Evolutionary conservation across 352 stramenopile species (phyloP), one percentile per base, ranked within the genome.

Genomic region (Phytophthora tubulina): DNA sequence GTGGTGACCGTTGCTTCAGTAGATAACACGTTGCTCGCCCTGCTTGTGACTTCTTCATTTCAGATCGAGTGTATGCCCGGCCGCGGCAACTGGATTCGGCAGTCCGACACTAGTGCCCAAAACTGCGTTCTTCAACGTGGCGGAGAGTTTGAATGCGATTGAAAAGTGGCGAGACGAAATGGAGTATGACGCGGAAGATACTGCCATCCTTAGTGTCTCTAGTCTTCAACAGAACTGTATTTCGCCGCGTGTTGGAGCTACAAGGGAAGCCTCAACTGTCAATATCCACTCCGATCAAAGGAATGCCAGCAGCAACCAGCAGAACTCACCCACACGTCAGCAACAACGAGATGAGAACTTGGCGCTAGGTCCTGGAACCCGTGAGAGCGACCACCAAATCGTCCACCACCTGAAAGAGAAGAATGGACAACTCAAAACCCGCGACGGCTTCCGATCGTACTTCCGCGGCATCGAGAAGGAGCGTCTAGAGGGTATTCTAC

Each of bases 121-220:
- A 63, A 68, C 65, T 57, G 38, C 72, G 9, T 91, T 93, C 51
- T 93, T 94, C 70, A 90, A 94, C 67, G 84, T 94, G 14, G 77
- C 75, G 0, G 79, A 89, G 60, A 94, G 86, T 60, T 64, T 94
- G 36, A 77, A 91, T 42, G 86, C 85, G 15, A 92, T 94, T 63
- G 82, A 91, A 55, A 81, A 82, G 38, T 94, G 86, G 85, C 74
- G 83, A n/a, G 84, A 94, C 51, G 72, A 89, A 54, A 85, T 89
- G 79, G 81, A 90, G 36, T 75, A 82, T 30, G 55, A 80, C 56
- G 67, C 75, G 3, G 70, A 75, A 39, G 61, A 78, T 42, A 70
- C 46, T 5, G 53, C 38, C 6, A 53, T 73, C 31, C 46, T 77
- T 15, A 77, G 49, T 35, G 39, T 77, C 31, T n/a, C 53, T 13